Percentiles rank a stretch among this genome's conserved stretches.
Evolutionary conservation across 192 early-diverging fungal genomes (phyloP).

Genomic region (Haplosporangium gracile): DNA sequence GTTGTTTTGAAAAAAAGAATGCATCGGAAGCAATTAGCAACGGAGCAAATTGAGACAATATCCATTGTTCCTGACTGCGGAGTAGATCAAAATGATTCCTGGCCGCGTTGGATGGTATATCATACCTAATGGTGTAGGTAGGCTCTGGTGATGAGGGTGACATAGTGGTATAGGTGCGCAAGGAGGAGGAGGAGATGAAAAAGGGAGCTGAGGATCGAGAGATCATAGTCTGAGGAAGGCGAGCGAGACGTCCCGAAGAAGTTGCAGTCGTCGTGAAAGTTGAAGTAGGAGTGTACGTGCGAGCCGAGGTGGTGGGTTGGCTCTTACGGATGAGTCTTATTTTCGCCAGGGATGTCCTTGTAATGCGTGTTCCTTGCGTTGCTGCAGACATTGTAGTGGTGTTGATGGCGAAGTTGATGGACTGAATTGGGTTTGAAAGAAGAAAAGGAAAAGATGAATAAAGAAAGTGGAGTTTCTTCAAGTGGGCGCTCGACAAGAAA

Average conservation of each 20-base stretch:
- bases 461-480: no score
- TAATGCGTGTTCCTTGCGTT: constrained; percentile 1
- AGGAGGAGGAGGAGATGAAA: not conserved
- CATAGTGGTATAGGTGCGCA: constrained; percentile 14
- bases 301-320: not conserved
- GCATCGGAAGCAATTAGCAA: not conserved
- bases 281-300: not conserved
- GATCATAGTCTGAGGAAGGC: not conserved
- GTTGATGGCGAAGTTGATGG: not conserved
- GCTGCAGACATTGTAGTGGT: constrained; percentile 6
- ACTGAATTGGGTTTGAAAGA: not conserved
- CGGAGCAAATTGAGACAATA: no score
- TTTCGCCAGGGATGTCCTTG: not conserved
- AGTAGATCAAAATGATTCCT: no score
- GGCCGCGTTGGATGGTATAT: not conserved
- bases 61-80: no score
- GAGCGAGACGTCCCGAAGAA: not conserved
- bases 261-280: not conserved
- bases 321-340: not conserved
- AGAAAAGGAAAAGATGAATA: not conserved
- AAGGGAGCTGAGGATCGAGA: not conserved
- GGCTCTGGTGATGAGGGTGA: constrained; percentile 15
- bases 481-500: not conserved
- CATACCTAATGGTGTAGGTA: constrained; percentile 32
- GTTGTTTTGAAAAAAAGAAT: not conserved